phyloP scores from a whole-genome alignment of 2,329 filamentous ascomycete genomes.

The Reticulascus tulasneorum region DNA sequence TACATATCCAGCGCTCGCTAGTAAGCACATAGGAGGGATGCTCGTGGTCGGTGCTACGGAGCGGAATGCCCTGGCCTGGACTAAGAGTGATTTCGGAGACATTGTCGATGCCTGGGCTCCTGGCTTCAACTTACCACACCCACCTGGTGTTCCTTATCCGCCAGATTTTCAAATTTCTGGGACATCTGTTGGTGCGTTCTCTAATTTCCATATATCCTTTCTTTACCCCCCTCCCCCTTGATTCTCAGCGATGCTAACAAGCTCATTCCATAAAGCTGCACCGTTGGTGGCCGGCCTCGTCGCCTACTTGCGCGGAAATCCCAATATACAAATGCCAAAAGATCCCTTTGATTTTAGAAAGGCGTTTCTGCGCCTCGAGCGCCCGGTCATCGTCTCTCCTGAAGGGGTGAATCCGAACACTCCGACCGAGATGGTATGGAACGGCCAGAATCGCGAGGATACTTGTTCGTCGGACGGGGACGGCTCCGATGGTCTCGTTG shows the following conservation, averaged over 20 bases:
- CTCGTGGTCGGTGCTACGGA: not conserved
- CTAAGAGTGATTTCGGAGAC: not conserved
- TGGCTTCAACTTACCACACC: not conserved
- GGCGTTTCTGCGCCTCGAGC: too few relatives aligned
- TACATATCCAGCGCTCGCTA: not conserved
- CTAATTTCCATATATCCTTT: not conserved
- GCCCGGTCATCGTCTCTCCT: not conserved
- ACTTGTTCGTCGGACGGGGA: not conserved
- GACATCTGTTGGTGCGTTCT: not conserved
- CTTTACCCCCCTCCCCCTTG: not conserved
- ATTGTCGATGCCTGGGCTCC: not conserved
- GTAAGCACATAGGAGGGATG: not conserved
- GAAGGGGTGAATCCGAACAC: not conserved
- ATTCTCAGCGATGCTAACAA: not conserved
- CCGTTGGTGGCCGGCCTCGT: not conserved
- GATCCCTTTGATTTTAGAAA: not conserved
- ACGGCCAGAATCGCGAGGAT: not conserved
- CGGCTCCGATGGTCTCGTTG: not conserved
- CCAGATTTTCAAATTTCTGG: not conserved
- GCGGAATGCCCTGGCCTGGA: not conserved
- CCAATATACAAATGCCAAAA: not conserved
- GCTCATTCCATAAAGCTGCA: not conserved
- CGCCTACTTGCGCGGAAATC: not conserved
- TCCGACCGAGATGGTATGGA: not conserved
- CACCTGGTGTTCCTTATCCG: not conserved